These are phyloP conservation scores for Fusarium nanum DNA, from an alignment of 2,329 filamentous ascomycete genomes.

Conservation along the genomic window DNA sequence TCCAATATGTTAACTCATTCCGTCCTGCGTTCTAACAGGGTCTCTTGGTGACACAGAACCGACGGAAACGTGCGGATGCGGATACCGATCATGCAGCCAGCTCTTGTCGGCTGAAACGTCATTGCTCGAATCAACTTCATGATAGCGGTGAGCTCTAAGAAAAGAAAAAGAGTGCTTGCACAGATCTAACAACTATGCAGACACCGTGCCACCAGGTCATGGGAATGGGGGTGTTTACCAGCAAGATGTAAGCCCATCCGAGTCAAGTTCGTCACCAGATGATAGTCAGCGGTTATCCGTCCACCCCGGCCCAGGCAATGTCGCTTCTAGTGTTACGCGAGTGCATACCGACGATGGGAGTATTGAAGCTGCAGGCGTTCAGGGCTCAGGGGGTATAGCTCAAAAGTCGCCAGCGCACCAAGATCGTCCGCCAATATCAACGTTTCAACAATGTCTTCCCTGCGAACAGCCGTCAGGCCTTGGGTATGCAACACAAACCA, in stretches of 20 bases:
- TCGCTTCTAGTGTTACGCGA: slow-evolving; percentile 10
- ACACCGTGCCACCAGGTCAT: not conserved
- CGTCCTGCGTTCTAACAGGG: slow-evolving; percentile 25
- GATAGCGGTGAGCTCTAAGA: not conserved
- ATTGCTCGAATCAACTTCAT: slow-evolving; percentile 25
- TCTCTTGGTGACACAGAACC: slow-evolving; percentile 16
- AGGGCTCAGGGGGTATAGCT: slow-evolving; percentile 2
- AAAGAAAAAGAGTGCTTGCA: not conserved
- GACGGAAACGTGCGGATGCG: slow-evolving; percentile 19
- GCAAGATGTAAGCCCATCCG: not conserved
- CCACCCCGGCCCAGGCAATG: not conserved
- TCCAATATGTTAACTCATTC: not conserved
- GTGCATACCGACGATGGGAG: slow-evolving; percentile 1
- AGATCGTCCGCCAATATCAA: not conserved
- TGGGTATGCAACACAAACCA: not conserved
- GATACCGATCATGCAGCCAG: slow-evolving; percentile 18
- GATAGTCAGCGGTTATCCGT: not conserved
- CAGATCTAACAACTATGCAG: slow-evolving; percentile 12
- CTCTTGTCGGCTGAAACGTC: slow-evolving; percentile 18
- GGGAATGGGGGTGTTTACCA: not conserved
- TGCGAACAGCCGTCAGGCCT: not conserved
- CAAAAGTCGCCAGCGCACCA: not conserved
- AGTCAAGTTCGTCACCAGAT: not conserved
- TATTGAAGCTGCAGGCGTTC: not conserved
- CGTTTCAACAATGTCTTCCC: not conserved